Evolutionary conservation across 1,284 basidiomycete genomes (phyloP), one percentile per base, ranked within the genome.

Genomic region (Sphaerobolus stellatus): DNA sequence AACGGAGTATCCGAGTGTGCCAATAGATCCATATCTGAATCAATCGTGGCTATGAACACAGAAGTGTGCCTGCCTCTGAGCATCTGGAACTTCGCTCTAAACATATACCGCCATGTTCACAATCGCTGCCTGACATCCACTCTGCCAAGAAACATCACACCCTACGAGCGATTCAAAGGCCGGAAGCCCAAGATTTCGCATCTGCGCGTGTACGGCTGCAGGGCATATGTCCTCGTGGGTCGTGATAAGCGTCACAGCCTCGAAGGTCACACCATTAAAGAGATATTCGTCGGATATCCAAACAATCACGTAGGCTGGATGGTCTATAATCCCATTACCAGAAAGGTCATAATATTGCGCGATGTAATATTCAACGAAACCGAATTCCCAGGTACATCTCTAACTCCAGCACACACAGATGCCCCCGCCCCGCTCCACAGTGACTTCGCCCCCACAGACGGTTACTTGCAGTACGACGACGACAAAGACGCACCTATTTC

Each of bases 231-330:
- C 25, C 65, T 69, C 36, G 58, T 68, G 16, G 62, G 66, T 45
- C 69, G 64, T 60, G 59, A 67, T n/a, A 66, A 69, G 52, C 56
- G 61, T 5, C 53, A 51, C 24, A 60, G 60, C 18, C 59, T 73
- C 16, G 58, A 58, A 7, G 59, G 64, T 1, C 68, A 73, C 56
- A 67, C 65, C 8, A 43, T 65, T 34, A 70, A 71, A 58, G 71
- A 67, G 30, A 58, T 71, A 30, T 71, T 73, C 48, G 59, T 75
- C 54, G 73, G 72, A 8, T 75, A 72, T 58, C 64, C 66, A 1
- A 49, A 56, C 5, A 64, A 61, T 18, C 61, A 60, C 41, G 63
- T 67, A 54, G 68, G 47, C 2, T 71, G 67, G 67, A 58, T 58
- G 27, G 69, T 70, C 59, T 72, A 60, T 50, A 62, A 71, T 46